These are phyloP conservation scores for Pseudozyma sp. DNA, from an alignment of 1,284 basidiomycete genomes.

Conservation along the genomic window DNA sequence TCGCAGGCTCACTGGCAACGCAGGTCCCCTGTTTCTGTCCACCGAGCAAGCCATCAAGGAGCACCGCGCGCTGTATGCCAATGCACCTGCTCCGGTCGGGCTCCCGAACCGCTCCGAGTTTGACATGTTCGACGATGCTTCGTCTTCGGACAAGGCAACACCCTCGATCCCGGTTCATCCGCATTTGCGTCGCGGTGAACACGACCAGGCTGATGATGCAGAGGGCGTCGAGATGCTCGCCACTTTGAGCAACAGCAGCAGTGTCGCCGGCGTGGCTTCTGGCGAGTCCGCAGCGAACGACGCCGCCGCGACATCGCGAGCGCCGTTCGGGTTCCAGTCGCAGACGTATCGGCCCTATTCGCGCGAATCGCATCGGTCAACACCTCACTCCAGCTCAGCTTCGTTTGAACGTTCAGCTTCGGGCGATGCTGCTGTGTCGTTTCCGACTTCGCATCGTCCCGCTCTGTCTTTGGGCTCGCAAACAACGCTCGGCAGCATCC, in stretches of 20 bases:
- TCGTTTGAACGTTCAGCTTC: background rate
- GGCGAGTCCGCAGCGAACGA: slow-evolving; percentile 14
- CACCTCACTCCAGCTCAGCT: slow-evolving; percentile 11
- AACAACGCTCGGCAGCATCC: background rate
- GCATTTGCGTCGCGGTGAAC: too few relatives aligned
- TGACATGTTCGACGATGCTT: slow-evolving; percentile 5
- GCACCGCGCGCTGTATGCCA: slow-evolving; percentile 24
- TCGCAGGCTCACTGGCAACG: slow-evolving; percentile 20
- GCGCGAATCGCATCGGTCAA: slow-evolving; percentile 19
- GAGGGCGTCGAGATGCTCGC: slow-evolving; percentile 3
- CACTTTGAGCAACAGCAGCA: slow-evolving; percentile 8
- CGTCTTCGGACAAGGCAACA: too few relatives aligned
- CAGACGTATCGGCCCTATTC: slow-evolving; percentile 27
- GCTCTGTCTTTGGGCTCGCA: slow-evolving; percentile 15
- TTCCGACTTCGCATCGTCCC: slow-evolving; percentile 10
- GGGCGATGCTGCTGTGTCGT: background rate
- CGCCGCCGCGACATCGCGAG: slow-evolving; percentile 6
- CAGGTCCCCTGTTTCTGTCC: slow-evolving; percentile 24
- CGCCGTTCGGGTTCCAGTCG: slow-evolving; percentile 35
- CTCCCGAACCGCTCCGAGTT: slow-evolving; percentile 16
- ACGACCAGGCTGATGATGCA: background rate
- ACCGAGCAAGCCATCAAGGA: slow-evolving; percentile 34
- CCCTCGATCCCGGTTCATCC: too few relatives aligned
- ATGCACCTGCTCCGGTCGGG: slow-evolving; percentile 7
- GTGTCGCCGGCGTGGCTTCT: slow-evolving; percentile 8